These are phyloP conservation scores for Neurospora hispaniola DNA, from an alignment of 495 filamentous ascomycete genomes.

Conservation along the genomic window DNA sequence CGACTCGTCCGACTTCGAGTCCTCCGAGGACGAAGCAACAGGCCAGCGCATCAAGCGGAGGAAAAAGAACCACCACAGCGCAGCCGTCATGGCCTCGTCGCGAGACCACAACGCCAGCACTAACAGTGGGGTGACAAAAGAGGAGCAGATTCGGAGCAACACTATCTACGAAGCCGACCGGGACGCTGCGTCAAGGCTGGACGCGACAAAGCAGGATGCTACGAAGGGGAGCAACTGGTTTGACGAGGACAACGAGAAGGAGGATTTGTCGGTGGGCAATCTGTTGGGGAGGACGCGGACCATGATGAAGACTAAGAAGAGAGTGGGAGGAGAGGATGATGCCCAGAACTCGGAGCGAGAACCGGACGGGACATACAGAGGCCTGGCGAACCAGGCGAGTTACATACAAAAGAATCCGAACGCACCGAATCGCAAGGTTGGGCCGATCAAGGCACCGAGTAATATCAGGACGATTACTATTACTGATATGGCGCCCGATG, in stretches of 20 bases:
- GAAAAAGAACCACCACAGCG: slow-evolving; percentile 45
- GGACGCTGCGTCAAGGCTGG: slow-evolving; percentile 47
- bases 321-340: not conserved
- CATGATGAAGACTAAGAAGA: slow-evolving; percentile 6
- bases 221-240: slow-evolving; percentile 90
- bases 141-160: slow-evolving; percentile 17
- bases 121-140: slow-evolving; percentile 18
- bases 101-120: slow-evolving; percentile 26
- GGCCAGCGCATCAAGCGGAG: slow-evolving; percentile 67
- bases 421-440: slow-evolving; percentile 58
- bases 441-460: slow-evolving; percentile 78
- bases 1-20: slow-evolving; percentile 51
- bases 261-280: slow-evolving; percentile 44
- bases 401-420: slow-evolving; percentile 80
- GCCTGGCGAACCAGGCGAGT: slow-evolving; percentile 56
- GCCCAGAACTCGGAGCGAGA: slow-evolving; percentile 2
- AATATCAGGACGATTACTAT: slow-evolving; percentile 87
- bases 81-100: slow-evolving; percentile 45
- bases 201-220: slow-evolving; percentile 64
- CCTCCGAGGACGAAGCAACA: slow-evolving; percentile 60
- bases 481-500: slow-evolving; percentile 85
- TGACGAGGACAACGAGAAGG: slow-evolving; percentile 47
- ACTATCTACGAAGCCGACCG: slow-evolving; percentile 52
- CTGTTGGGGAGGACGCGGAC: slow-evolving; percentile 54
- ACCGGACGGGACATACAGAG: slow-evolving; percentile 64